Percentiles rank a stretch among this genome's conserved stretches.
phyloP scores from a whole-genome alignment of 1,284 basidiomycete species.

The Ustilago sp. region DNA sequence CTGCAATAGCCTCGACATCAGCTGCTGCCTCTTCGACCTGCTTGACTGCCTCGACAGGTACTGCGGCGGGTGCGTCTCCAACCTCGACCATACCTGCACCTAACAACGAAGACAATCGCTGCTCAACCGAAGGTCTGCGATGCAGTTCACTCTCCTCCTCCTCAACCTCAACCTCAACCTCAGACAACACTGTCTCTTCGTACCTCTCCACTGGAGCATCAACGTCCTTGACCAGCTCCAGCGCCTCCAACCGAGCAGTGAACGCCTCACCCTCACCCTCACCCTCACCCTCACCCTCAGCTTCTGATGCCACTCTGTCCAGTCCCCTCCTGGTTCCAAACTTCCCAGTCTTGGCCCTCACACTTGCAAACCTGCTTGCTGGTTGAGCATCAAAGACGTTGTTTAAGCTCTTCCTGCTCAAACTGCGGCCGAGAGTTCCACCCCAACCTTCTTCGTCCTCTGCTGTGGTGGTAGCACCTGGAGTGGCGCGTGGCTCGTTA shows the following conservation, averaged over 20 bases:
- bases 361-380: neutral
- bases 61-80: neutral
- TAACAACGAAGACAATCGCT: conserved; percentile 35
- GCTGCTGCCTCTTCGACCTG: neutral
- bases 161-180: conserved; percentile 1
- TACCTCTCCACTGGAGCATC: conserved; percentile 21
- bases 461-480: neutral
- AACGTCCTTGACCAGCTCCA: conserved; percentile 5
- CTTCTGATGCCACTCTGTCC: conserved; percentile 37
- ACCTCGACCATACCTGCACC: neutral
- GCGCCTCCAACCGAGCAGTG: conserved; percentile 15
- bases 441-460: conserved; percentile 53
- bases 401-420: conserved; percentile 24
- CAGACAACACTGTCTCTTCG: conserved; percentile 13
- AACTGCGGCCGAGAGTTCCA: conserved; percentile 43
- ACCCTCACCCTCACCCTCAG: conserved; percentile 35
- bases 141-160: conserved; percentile 8
- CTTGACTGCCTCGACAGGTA: neutral
- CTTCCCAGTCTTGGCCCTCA: conserved; percentile 1
- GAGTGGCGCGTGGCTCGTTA: neutral
- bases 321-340: conserved; percentile 18
- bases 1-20: neutral
- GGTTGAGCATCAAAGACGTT: conserved; percentile 20
- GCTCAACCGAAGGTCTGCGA: conserved; percentile 21
- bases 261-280: conserved; percentile 36